phyloP scores from a whole-genome alignment of 2,329 filamentous ascomycete species.

The Dothidotthia symphoricarpi region DNA sequence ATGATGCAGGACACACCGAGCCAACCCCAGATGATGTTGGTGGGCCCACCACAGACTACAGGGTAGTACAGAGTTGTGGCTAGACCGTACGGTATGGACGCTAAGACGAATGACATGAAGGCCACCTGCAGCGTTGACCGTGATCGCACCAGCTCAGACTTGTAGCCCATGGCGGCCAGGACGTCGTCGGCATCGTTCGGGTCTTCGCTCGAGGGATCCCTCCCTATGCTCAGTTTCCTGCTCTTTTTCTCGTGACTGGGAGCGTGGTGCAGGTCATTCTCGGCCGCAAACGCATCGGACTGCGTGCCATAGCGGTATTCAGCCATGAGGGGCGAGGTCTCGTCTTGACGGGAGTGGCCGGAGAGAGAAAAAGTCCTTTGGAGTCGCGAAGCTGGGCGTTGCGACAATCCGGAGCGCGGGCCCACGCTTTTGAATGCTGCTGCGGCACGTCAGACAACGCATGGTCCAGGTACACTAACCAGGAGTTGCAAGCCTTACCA shows the following conservation, averaged over 20 bases:
- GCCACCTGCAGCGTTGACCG: conserved; percentile 68
- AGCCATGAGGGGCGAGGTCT: conserved; percentile 17
- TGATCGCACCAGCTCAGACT: conserved; percentile 62
- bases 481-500: conserved; percentile 15
- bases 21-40: conserved; percentile 73
- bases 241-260: conserved; percentile 23
- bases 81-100: conserved; percentile 71
- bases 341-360: conserved; percentile 12
- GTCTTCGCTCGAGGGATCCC: conserved; percentile 21
- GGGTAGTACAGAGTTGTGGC: conserved; percentile 69
- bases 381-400: conserved; percentile 21
- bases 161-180: conserved; percentile 65
- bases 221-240: conserved; percentile 25
- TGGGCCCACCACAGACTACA: conserved; percentile 63
- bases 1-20: conserved; percentile 67
- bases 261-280: conserved; percentile 28
- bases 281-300: conserved; percentile 36
- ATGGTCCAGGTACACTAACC: conserved; percentile 23
- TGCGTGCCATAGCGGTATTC: conserved; percentile 34
- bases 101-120: conserved; percentile 75
- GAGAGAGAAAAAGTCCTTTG: conserved; percentile 7
- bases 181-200: conserved; percentile 58
- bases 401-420: conserved; percentile 13
- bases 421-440: conserved; percentile 30
- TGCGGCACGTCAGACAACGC: conserved; percentile 27